These are phyloP conservation scores for Scheffersomyces insectosa DNA, from an alignment of 1,139 yeast species.

Conservation along the genomic window DNA sequence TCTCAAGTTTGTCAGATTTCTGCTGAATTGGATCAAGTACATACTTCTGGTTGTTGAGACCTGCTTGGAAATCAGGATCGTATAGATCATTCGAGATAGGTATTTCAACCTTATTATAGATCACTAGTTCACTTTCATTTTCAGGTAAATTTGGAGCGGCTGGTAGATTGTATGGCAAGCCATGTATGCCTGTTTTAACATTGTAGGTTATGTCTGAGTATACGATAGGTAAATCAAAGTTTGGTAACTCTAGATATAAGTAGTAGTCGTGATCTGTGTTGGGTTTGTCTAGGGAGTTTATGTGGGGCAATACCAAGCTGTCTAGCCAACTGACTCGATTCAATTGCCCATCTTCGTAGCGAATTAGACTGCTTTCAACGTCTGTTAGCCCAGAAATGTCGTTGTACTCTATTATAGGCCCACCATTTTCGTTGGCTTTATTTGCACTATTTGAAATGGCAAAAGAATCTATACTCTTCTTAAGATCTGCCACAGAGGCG, in stretches of 20 bases:
- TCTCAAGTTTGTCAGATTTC: conserved; percentile 80
- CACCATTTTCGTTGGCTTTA: background rate
- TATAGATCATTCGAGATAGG: conserved; percentile 26
- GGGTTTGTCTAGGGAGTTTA: conserved; percentile 24
- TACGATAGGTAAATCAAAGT: conserved; percentile 79
- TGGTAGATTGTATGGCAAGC: background rate
- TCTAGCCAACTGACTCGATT: conserved; percentile 76
- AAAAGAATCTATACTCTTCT: too few species aligned
- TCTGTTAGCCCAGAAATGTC: conserved; percentile 25
- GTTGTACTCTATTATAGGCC: conserved; percentile 20
- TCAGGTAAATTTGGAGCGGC: conserved; percentile 16
- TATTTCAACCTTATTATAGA: conserved; percentile 39
- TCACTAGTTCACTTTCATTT: conserved; percentile 20
- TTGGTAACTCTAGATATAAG: conserved; percentile 68
- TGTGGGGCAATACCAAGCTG: conserved; percentile 57
- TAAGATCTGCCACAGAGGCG: too few species aligned
- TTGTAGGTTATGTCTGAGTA: conserved; percentile 57
- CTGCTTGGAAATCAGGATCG: conserved; percentile 41
- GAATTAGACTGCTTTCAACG: conserved; percentile 58
- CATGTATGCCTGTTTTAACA: background rate
- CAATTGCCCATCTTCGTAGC: conserved; percentile 69
- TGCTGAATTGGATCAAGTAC: conserved; percentile 81
- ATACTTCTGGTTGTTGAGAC: conserved; percentile 5
- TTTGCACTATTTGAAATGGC: too few species aligned
- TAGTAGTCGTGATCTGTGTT: conserved; percentile 34